Evolutionary conservation across 2,329 filamentous ascomycete species (phyloP).

Genomic region (Phyllosticta citrichinensis): DNA sequence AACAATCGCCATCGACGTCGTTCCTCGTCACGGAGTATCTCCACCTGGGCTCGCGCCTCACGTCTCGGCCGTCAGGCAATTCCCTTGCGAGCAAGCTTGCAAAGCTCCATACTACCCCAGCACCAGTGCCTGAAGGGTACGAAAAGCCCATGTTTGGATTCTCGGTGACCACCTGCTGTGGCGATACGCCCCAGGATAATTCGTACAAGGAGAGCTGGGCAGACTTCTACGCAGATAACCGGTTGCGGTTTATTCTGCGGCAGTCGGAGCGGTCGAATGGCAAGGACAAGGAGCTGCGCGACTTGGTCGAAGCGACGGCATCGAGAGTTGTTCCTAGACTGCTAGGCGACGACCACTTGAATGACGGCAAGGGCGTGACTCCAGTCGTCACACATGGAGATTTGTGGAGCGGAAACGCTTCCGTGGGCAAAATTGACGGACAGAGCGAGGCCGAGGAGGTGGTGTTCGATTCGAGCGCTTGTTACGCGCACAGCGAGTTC

Average conservation of each 20-base stretch:
- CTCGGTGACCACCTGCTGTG: constrained; percentile 75
- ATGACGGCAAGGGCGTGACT: constrained; percentile 48
- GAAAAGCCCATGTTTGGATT: constrained; percentile 67
- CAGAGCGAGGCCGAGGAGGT: constrained; percentile 56
- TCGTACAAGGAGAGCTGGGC: constrained; percentile 64
- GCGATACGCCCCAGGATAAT: constrained; percentile 75
- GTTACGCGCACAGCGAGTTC: constrained; percentile 81
- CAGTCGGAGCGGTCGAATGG: constrained; percentile 52
- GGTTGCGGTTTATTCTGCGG: constrained; percentile 56
- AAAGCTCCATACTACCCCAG: constrained; percentile 65
- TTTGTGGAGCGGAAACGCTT: constrained; percentile 84
- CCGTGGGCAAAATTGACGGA: constrained; percentile 50
- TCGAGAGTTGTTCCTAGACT: constrained; percentile 61
- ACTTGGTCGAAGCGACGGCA: constrained; percentile 56
- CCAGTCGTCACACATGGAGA: constrained; percentile 85
- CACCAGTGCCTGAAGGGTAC: constrained; percentile 52
- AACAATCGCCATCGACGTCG: constrained; percentile 36
- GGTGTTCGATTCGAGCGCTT: constrained; percentile 70
- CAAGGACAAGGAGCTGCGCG: constrained; percentile 49
- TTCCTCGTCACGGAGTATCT: constrained; percentile 71
- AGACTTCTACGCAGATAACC: constrained; percentile 71
- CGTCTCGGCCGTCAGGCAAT: constrained; percentile 30
- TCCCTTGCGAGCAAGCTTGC: constrained; percentile 69
- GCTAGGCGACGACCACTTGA: constrained; percentile 58
- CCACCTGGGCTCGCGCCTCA: constrained; percentile 35